Evolutionary conservation across 2,329 filamentous ascomycete genomes (phyloP), one percentile per base, ranked within the genome.

Genomic region (Boeremia lycopersici): DNA sequence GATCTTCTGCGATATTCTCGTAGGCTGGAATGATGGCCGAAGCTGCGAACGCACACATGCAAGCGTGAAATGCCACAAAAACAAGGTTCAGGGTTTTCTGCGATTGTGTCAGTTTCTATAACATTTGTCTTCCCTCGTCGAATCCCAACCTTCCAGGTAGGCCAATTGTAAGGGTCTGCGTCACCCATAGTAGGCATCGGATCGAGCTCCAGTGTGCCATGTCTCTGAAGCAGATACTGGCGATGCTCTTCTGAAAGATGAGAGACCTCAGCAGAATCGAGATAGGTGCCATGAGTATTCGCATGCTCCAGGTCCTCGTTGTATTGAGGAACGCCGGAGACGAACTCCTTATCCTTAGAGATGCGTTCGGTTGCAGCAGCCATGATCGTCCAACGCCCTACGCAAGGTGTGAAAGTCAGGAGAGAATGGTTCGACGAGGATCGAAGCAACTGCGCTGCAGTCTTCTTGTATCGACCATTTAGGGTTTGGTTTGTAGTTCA

Each of bases 101-200:
- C 28, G 15, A 8, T 30, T 12, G 13, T 6, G 7, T 49, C 4
- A 49, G 47, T 17, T 13, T 23, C 1, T 23, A 6, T 7, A 6
- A 2, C 15, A 15, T n/a, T 23, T n/a, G 9, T 3, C 9, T 17
- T 13, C 29, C 6, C 17, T 40, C 17, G 3, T 13, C 25, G 6
- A 33, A 15, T 4, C 51, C 56, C 54, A 61, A 78, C 79, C 73
- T 81, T 82, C 77, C 80, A 81, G 25, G 62, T 65, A 2, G 81
- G 76, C 81, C 81, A 85, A 56, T 85, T 85, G 65, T 82, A 83
- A 0, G 82, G 83, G 63, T 85, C 82, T 2, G 78, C 79, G 49
- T 79, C 77, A 31, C 76, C 76, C 61, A 77, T 76, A 29, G 76
- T 76, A 1, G 83, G 83, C 12, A 85, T 66, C 1, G 83, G 83